Conservation (phyloP, 2,329 filamentous ascomycete genomes). For the Alternaria burnsii region DNA sequence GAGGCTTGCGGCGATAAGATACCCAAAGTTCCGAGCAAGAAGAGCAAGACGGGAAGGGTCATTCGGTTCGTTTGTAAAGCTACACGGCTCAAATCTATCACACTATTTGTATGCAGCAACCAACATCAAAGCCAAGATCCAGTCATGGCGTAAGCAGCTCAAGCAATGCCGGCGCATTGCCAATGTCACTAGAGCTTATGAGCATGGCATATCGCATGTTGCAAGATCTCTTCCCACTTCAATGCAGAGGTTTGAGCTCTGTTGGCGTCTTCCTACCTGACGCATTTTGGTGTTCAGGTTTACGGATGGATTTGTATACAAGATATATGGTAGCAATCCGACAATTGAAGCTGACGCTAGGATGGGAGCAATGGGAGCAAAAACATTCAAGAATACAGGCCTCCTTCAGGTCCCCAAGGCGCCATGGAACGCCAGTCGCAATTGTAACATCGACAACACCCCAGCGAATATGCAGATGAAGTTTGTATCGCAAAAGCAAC, state of each 20-base stretch:
- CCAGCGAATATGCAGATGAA: neutral
- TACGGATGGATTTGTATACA: neutral
- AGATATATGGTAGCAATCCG: neutral
- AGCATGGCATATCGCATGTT: too few relatives aligned
- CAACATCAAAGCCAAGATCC: neutral
- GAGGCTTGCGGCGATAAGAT: slow-evolving; percentile 8
- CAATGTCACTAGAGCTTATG: neutral
- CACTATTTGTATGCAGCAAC: neutral
- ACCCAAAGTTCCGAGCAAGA: neutral
- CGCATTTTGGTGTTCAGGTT: neutral
- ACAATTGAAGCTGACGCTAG: neutral
- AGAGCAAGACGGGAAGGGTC: neutral
- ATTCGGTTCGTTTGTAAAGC: neutral
- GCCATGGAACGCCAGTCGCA: slow-evolving; percentile 16
- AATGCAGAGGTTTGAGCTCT: neutral
- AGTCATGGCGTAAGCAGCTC: neutral
- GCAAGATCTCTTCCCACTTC: neutral
- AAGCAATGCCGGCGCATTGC: neutral
- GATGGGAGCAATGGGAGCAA: neutral
- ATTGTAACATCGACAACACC: neutral
- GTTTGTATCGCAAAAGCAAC: neutral
- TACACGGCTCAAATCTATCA: neutral
- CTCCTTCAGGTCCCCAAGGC: neutral
- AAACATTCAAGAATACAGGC: neutral
- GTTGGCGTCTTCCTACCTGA: neutral